Base-by-base conservation (phyloP, 2,329 filamentous ascomycete species). In the Nigrograna mackinnonii region DNA sequence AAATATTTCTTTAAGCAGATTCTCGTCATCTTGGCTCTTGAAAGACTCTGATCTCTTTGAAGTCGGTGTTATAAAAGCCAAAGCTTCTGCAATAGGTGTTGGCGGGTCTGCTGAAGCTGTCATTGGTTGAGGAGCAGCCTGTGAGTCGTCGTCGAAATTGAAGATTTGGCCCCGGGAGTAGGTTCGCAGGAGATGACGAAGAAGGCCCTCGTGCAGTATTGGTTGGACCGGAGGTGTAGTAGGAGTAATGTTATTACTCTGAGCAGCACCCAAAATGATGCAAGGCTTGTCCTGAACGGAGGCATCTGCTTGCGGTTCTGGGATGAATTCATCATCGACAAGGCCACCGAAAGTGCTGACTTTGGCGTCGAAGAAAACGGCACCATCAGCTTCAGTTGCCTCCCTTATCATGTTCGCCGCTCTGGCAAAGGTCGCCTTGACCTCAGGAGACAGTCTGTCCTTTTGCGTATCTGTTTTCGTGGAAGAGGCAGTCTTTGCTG, bases 371-470 rank as follows among this genome's bases (percentile, higher is more conserved):
- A 69, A 68, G 41, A 70, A 70, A 4, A 63, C 54, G 4, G 57
- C 61, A 11, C 67, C 67, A 33, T 68, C 66, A 7, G 64, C 55
- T 40, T 69, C 66, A 6, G 61, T 67, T 1, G 62, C 60, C 34
- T 69, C 63, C 0, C 66, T 56, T n/a, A 70, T 68, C 59, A 70
- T 69, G 32, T 61, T 66, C 4, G 65, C 62, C 6, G 67, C 67
- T 20, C 66, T 47, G 16, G 52, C 57, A 30, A 70, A 70, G 5
- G 66, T 60, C 4, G 56, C 54, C 26, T 55, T 57, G 7, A 68
- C 45, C 26, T 69, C 64, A 4, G 65, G 62, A 2, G 64, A 36
- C 14, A 48, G 22, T 17, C 54, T 19, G 54, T 53, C 13, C 47
- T 53, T 37, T 56, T 54, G 55, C 20, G 55, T 44, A 6, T 49